Percentiles rank a stretch among this genome's conserved stretches.
These are phyloP conservation scores for Ceratobasidium sp. DNA, from an alignment of 1,284 basidiomycete genomes.

Conservation along the genomic window DNA sequence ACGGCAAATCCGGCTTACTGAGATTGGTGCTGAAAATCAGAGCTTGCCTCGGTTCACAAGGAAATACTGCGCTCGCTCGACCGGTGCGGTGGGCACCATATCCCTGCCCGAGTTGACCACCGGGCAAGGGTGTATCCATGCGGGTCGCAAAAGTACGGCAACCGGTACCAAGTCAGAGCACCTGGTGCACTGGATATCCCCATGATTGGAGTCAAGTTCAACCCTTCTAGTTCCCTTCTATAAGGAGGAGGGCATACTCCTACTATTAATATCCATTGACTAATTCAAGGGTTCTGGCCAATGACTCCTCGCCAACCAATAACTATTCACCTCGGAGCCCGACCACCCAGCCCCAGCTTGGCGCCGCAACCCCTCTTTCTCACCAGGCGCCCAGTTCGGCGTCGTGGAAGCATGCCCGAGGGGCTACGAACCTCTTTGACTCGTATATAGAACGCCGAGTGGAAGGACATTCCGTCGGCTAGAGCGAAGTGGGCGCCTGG, in stretches of 20 bases:
- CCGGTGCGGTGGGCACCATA: not conserved
- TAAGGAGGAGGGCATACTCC: too few relatives aligned
- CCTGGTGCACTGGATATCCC: not conserved
- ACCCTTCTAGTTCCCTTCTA: not conserved
- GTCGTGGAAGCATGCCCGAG: not conserved
- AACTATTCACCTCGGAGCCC: too few relatives aligned
- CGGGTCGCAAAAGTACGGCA: not conserved
- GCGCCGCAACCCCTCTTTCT: not conserved
- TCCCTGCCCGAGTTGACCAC: not conserved
- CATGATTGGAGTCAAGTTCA: not conserved
- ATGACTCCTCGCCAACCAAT: not conserved
- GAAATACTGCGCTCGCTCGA: not conserved
- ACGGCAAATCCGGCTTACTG: constrained; percentile 13
- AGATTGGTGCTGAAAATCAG: constrained; percentile 10
- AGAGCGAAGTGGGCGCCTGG: not conserved
- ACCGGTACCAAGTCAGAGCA: not conserved
- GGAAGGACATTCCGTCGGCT: not conserved
- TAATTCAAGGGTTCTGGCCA: not conserved
- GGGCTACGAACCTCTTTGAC: not conserved
- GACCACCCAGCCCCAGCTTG: not conserved
- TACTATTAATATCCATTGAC: too few relatives aligned
- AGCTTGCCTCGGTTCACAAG: constrained; percentile 5
- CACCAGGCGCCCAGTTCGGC: constrained; percentile 6
- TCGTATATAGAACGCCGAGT: not conserved
- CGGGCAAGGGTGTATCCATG: too few relatives aligned